Evolutionary conservation across 306 rosid species (phyloP), one percentile per base, ranked within the genome.

Genomic region (Arachis stenosperma): DNA sequence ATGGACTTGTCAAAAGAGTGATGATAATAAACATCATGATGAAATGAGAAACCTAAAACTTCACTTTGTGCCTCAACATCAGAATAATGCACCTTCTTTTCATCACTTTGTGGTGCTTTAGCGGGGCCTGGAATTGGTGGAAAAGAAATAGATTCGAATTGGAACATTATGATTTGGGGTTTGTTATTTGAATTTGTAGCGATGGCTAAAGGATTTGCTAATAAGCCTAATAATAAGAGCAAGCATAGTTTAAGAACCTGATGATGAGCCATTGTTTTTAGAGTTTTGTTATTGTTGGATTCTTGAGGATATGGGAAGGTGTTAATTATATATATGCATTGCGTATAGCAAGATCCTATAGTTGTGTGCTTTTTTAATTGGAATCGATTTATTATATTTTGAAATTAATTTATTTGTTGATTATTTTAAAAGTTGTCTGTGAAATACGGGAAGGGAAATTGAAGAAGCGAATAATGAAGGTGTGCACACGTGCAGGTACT

Each of bases 1-100:
- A 84, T 59, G 8, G 93, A 86, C 83, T 62, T 88, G 54, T 88
- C 90, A 5, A 64, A 15, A 2, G 84, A 73, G 11, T 66, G 83
- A 6, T 71, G 81, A 30, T 59, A 83, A 14, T 70, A 81, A 6
- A 51, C 81, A 6, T 71, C 81, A 37, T 70, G 82, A 9, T 75
- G 52, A 61, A 42, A 14, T 70, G 71, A 47, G 30, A 29, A 10
- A 37, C 70, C 70, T 44, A 14, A 57, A 59, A 27, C 61, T 6
- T 33, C 78, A 29, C 15, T 67, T 37, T 42, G 29, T 22, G 56
- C 15, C 66, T 29, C 72, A 52, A 13, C 14, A 40, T 5, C 15
- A 15, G 43, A 52, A 3, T 12, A 52, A 3, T 12, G 8, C 30
- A 3, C 41, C 48, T 71, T 58, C 46, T 56, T 54, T 63, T 48